Evolutionary conservation across 164 flowering plant genomes (phyloP).

Genomic region (Magnolia changhungtana): DNA sequence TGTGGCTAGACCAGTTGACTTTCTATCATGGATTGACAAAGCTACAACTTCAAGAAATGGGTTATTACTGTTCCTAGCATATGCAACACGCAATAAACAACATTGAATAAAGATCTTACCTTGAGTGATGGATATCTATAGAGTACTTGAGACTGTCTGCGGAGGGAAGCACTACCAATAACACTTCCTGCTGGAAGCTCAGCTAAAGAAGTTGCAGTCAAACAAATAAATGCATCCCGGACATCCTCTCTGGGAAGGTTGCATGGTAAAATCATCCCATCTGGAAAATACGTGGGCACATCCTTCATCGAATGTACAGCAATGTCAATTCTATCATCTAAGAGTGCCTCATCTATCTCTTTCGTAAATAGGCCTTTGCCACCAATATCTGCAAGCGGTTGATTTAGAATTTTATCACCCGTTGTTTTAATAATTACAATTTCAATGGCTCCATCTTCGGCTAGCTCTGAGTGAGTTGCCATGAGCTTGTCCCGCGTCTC

Average conservation of each 20-base stretch:
- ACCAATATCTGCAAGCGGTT: conserved; percentile 97
- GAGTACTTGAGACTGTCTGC: conserved; percentile 92
- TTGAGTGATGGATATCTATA: conserved; percentile 78
- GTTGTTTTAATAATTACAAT: conserved; percentile 90
- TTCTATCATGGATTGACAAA: background rate
- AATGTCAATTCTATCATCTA: conserved; percentile 79
- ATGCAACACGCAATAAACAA: background rate
- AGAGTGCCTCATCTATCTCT: conserved; percentile 93
- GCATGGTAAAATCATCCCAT: conserved; percentile 82
- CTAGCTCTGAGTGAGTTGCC: conserved; percentile 68
- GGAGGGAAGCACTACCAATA: conserved; percentile 91
- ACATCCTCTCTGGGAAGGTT: conserved; percentile 95
- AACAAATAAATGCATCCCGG: conserved; percentile 87
- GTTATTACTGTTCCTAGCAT: background rate
- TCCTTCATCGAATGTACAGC: conserved; percentile 99
- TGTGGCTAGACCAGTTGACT: background rate
- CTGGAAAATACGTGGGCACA: conserved; percentile 93
- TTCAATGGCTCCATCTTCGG: conserved; percentile 89
- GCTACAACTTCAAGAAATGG: background rate
- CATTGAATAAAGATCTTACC: conserved; percentile 32
- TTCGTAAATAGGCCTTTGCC: conserved; percentile 95
- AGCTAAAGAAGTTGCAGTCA: conserved; percentile 62
- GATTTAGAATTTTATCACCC: conserved; percentile 82
- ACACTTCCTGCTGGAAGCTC: conserved; percentile 85
- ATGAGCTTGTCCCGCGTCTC: conserved; percentile 84